A percentile compares a stretch with the other conserved stretches of the same genome.
Conservation (phyloP, 2,329 filamentous ascomycete species). For the Corynespora cassiicola region DNA sequence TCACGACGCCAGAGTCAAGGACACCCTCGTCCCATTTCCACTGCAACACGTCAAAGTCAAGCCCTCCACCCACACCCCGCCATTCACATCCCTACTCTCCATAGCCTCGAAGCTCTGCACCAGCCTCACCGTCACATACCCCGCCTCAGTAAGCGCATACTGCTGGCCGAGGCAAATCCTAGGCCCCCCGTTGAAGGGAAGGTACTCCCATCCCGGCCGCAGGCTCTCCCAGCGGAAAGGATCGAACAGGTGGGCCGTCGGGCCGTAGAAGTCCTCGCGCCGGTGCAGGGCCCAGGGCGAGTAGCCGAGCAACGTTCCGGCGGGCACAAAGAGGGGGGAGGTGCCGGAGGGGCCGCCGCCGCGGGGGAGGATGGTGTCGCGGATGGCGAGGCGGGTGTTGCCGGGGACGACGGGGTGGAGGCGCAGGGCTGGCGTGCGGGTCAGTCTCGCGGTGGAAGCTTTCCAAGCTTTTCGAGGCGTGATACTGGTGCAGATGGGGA, state of each 20-base stretch:
- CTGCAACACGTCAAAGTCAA: constrained; percentile 18
- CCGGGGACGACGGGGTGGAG: constrained; percentile 59
- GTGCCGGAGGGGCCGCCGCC: constrained; percentile 54
- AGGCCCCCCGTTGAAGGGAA: constrained; percentile 34
- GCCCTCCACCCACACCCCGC: constrained; percentile 16
- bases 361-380: constrained; percentile 57
- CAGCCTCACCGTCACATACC: constrained; percentile 20
- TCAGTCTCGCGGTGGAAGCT: too few relatives aligned
- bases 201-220: constrained; percentile 29
- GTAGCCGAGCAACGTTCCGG: constrained; percentile 52
- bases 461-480: too few relatives aligned
- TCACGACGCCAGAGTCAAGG: constrained; percentile 3
- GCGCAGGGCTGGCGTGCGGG: constrained; percentile 54
- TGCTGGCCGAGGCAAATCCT: constrained; percentile 30
- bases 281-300: constrained; percentile 56
- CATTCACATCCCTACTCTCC: constrained; percentile 14
- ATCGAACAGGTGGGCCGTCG: constrained; percentile 52
- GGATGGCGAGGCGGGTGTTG: constrained; percentile 55
- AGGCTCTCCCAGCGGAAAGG: constrained; percentile 52
- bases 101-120: constrained; percentile 18
- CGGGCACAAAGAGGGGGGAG: constrained; percentile 55
- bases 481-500: too few relatives aligned
- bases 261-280: constrained; percentile 53
- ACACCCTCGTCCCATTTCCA: constrained; percentile 19
- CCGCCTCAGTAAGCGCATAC: constrained; percentile 24